phyloP scores from a whole-genome alignment of 805 yeast species.

The Groenewaldozyma salmanticensis region DNA sequence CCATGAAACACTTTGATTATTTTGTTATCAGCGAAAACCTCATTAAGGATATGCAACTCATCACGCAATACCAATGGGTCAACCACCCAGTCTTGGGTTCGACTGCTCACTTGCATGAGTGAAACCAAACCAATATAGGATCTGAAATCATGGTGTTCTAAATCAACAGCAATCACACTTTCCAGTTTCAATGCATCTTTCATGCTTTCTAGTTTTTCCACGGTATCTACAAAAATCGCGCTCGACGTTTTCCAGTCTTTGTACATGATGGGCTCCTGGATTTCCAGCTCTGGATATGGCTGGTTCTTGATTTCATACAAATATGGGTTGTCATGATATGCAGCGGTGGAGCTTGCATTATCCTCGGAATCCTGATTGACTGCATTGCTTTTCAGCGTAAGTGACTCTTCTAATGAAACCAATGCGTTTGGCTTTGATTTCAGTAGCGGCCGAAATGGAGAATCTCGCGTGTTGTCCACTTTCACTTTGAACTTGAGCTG shows the following conservation, averaged over 20 bases:
- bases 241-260: slow-evolving; percentile 53
- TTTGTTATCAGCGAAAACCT: slow-evolving; percentile 68
- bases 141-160: slow-evolving; percentile 92
- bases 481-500: slow-evolving; percentile 48
- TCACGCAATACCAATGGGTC: slow-evolving; percentile 78
- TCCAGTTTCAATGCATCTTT: slow-evolving; percentile 39
- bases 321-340: slow-evolving; percentile 75
- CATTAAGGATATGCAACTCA: slow-evolving; percentile 56
- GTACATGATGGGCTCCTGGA: slow-evolving; percentile 40
- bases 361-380: slow-evolving; percentile 16
- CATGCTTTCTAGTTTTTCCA: slow-evolving; percentile 44
- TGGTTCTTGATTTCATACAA: slow-evolving; percentile 58
- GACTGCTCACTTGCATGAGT: slow-evolving; percentile 81
- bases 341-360: slow-evolving; percentile 19
- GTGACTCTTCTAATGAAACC: slow-evolving; percentile 43
- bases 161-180: slow-evolving; percentile 77
- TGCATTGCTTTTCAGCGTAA: slow-evolving; percentile 31
- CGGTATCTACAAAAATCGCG: slow-evolving; percentile 57
- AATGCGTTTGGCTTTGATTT: slow-evolving; percentile 63
- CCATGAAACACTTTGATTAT: slow-evolving; percentile 91
- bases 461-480: slow-evolving; percentile 57
- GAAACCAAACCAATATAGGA: slow-evolving; percentile 86
- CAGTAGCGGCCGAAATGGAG: slow-evolving; percentile 72
- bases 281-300: slow-evolving; percentile 51
- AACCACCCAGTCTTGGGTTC: slow-evolving; percentile 74